phyloP scores from a whole-genome alignment of 1,139 yeast species.

The Yamadazyma dushanensis region DNA sequence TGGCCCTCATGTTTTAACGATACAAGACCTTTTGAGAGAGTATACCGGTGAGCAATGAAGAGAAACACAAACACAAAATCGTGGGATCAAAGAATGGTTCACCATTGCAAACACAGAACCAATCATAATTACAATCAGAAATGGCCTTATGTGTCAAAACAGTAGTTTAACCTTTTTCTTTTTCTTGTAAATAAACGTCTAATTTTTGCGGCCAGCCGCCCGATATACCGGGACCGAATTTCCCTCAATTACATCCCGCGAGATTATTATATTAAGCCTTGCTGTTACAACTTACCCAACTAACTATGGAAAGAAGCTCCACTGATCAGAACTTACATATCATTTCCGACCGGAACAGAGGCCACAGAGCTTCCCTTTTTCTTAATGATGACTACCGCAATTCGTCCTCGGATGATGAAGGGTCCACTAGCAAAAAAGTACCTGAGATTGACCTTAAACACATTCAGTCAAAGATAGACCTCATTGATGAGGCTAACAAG shows the following conservation, averaged over 20 bases:
- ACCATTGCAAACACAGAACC: conserved; percentile 2
- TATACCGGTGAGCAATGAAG: conserved; percentile 60
- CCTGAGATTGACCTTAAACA: conserved; percentile 9
- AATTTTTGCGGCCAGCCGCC: too few relatives aligned
- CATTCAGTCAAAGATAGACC: conserved; percentile 10
- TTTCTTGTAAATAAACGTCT: too few relatives aligned
- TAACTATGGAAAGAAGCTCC: conserved; percentile 12
- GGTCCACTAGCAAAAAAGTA: neutral
- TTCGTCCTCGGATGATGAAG: conserved; percentile 11
- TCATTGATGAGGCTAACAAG: conserved; percentile 11
- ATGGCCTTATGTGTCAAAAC: too few relatives aligned
- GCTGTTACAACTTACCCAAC: too few relatives aligned
- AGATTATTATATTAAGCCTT: neutral
- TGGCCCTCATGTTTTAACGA: conserved; percentile 94
- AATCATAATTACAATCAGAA: too few relatives aligned
- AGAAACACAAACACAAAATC: too few relatives aligned
- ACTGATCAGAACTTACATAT: conserved; percentile 24
- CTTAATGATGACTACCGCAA: conserved; percentile 22
- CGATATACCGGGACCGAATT: too few relatives aligned
- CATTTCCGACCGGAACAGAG: conserved; percentile 23
- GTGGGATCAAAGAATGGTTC: conserved; percentile 4
- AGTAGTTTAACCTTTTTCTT: too few relatives aligned
- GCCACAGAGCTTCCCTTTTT: conserved; percentile 22
- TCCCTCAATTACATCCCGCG: too few relatives aligned
- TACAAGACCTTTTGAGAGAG: conserved; percentile 93